A percentile compares a stretch with the other conserved stretches of the same genome.
phyloP scores from a whole-genome alignment of 2,329 filamentous ascomycete species.

The Microdochium bolleyi region DNA sequence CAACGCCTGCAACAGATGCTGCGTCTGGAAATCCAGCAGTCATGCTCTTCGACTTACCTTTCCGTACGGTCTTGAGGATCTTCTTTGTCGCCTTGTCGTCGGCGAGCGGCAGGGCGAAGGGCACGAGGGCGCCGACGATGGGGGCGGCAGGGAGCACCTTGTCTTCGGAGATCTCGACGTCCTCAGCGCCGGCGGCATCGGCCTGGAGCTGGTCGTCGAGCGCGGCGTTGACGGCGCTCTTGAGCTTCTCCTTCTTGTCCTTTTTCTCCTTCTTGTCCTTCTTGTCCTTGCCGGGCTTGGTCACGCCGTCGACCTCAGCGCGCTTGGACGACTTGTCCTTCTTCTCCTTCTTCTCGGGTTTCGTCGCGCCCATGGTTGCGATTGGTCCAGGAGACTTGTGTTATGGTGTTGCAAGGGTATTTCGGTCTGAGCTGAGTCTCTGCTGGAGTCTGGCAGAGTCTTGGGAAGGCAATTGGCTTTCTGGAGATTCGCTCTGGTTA shows the following conservation, averaged over 20 bases:
- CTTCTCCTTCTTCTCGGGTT: conserved; percentile 35
- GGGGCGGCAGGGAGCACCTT: conserved; percentile 27
- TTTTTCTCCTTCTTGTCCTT: conserved; percentile 57
- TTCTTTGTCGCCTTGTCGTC: conserved; percentile 69
- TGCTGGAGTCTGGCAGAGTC: not conserved
- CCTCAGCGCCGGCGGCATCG: conserved; percentile 39
- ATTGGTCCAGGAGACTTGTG: not conserved
- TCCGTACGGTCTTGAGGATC: conserved; percentile 47
- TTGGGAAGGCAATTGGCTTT: not conserved
- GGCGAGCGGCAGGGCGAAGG: conserved; percentile 74
- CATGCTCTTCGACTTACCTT: no score
- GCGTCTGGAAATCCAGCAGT: no score
- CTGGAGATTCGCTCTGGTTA: not conserved
- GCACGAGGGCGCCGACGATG: conserved; percentile 58
- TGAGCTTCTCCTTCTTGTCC: conserved; percentile 66
- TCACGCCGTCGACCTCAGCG: conserved; percentile 44
- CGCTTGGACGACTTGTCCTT: conserved; percentile 52
- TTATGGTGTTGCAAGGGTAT: not conserved
- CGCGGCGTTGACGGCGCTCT: conserved; percentile 46
- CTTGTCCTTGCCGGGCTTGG: conserved; percentile 51
- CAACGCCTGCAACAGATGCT: no score
- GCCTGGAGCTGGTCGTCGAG: conserved; percentile 59
- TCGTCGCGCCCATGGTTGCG: conserved; percentile 20
- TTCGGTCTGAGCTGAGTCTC: not conserved
- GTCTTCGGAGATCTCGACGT: conserved; percentile 27